Base-by-base conservation (phyloP, 2,329 filamentous ascomycete species). In the Stagonosporopsis rhizophila region DNA sequence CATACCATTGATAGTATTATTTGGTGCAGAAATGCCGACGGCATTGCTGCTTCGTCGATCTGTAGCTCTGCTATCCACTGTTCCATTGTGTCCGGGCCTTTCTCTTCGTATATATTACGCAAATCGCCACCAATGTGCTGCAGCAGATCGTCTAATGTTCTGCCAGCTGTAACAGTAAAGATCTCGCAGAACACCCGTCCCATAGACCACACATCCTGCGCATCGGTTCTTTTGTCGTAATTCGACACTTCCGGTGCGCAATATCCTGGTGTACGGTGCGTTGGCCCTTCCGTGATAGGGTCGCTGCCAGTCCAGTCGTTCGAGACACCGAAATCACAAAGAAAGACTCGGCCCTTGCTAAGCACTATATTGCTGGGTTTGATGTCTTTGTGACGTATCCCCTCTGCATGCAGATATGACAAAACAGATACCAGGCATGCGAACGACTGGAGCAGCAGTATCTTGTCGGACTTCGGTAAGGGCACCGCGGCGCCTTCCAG, bases 81-180 rank as follows among this genome's bases (percentile, higher is more conserved):
- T 4, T 38, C 4, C 35, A 38, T 20, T 6, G n/a, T 8, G 6
- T 4, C 8, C 6, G 14, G 7, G 4, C 35, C 35, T 14, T 20
- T 9, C 4, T 19, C 35, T 38, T 20, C 12, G 19, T 38, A 38
- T 38, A 38, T 38, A 11, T 9, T 20, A 20, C 11, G 17, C n/a
- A 38, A 5, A 14, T 38, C 35, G 19, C 35, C 19, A 11, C 35
- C 35, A 11, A 38, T 20, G 9, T 6, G 17, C n/a, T 38, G 17
- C 7, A 38, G 5, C 8, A 38, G 7, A 14, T 20, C 15, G 1
- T 28, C 15, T 7, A 42, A 17, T 11, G 23, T 15, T 28, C 25
- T 30, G 25, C 40, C 40, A 4, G 40, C 40, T 11, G n/a, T 11
- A 15, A 46, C 44, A 7, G 44, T 37, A 68, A 46, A 23, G 3